phyloP scores from a whole-genome alignment of 345 rosid species.

The Arabidopsis arenosa region DNA sequence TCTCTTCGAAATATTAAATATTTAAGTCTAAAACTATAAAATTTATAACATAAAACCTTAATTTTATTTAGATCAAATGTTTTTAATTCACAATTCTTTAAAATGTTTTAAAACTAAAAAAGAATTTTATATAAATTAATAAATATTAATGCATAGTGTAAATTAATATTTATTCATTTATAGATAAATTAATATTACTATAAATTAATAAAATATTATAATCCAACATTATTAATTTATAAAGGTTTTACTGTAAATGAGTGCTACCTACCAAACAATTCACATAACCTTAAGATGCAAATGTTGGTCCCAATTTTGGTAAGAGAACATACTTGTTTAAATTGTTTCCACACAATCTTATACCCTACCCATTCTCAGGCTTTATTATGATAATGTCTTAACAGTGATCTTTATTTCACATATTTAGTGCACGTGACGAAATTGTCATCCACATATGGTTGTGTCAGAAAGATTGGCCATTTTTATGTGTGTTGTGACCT shows the following conservation, averaged over 20 bases:
- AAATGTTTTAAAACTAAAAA: too few relatives aligned
- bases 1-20: too few relatives aligned
- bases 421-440: slow-evolving; percentile 35
- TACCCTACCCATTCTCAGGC: slow-evolving; percentile 37
- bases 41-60: too few relatives aligned
- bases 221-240: too few relatives aligned
- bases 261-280: slow-evolving; percentile 10
- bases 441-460: slow-evolving; percentile 41
- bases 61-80: too few relatives aligned
- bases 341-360: slow-evolving; percentile 37
- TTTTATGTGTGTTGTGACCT: slow-evolving; percentile 23
- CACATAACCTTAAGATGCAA: slow-evolving; percentile 10
- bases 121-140: too few relatives aligned
- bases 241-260: neutral
- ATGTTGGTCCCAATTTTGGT: slow-evolving; percentile 28
- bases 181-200: too few relatives aligned
- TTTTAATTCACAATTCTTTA: too few relatives aligned
- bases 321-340: slow-evolving; percentile 33
- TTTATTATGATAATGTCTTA: slow-evolving; percentile 35
- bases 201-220: too few relatives aligned
- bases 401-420: slow-evolving; percentile 8
- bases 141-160: too few relatives aligned
- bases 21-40: too few relatives aligned
- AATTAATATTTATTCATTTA: too few relatives aligned
- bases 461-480: slow-evolving; percentile 32